Base-by-base conservation (phyloP, 108 stramenopile species). In the Pseudonitzschia delicatissima region DNA sequence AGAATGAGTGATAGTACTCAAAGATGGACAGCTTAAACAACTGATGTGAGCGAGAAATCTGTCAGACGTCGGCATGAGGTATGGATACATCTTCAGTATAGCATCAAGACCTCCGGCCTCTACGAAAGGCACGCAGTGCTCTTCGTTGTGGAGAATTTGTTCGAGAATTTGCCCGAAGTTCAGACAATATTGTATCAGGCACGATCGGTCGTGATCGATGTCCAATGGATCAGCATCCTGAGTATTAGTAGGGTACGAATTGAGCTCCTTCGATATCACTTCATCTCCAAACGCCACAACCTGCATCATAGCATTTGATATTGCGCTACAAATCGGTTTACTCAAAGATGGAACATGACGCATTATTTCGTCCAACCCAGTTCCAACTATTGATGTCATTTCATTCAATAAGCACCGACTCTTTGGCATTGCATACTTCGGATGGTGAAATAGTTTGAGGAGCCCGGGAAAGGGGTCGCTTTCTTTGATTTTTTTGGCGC, bases 331-430 rank as follows among this genome's bases (percentile, higher is more conserved):
- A 36, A 95, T 79, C 7, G 67, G 48, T 26, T 84, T 66, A 45
- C 76, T 88, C 66, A 96, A 64, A 45, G 39, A 57, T 27, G 86
- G 85, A 52, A 91, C 90, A 78, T 96, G 94, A 4, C 93, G 85
- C 92, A 97, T 95, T 27, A 96, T 77, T 78, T 97, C 96, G 63
- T 96, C 94, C 26, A 97, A 69, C 18, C 93, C 94, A 4, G 88
- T 84, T 13, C 96, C 96, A 45, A 96, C 80, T 40, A 87, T 85
- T 4, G 86, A 77, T 11, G 93, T 79, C 76, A 95, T 80, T 71
- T 95, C 95, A 57, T 87, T 92, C 69, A 94, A 68, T 47, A 96
- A 63, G 66, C 91, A 95, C 23, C 90, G 72, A 57, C 86, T 89
- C 18, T 72, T 66, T 35, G 94, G 92, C 90, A 95, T 95, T 25